Evolutionary conservation across 495 filamentous ascomycete species (phyloP).

Genomic region (Aspergillus incahuasiensis): DNA sequence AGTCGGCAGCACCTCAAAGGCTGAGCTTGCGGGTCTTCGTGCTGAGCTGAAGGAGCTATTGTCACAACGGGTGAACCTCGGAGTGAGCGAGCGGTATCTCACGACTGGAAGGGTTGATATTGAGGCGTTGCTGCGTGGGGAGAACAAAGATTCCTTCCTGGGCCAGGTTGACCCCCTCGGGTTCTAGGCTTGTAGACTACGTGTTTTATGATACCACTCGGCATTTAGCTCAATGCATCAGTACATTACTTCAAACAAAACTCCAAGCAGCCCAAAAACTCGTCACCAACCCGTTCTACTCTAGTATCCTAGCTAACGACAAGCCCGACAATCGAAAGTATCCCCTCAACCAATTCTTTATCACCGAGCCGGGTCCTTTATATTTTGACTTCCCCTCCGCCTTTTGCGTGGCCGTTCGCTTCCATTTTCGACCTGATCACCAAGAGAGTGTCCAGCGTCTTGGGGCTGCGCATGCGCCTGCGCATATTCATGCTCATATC

Average conservation of each 20-base stretch:
- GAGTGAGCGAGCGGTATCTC: constrained; percentile 87
- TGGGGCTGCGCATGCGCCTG: too few relatives aligned
- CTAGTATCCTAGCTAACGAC: not conserved
- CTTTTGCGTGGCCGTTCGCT: not conserved
- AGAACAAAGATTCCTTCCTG: constrained; percentile 54
- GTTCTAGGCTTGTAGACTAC: constrained; percentile 24
- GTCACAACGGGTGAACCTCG: constrained; percentile 75
- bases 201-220: constrained; percentile 1
- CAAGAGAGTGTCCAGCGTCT: too few relatives aligned
- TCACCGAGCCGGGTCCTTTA: too few relatives aligned
- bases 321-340: not conserved
- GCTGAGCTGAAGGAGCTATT: constrained; percentile 52
- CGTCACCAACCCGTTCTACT: too few relatives aligned
- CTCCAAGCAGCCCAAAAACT: not conserved
- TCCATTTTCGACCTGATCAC: too few relatives aligned
- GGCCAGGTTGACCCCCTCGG: constrained; percentile 54
- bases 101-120: constrained; percentile 77
- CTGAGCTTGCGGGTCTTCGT: constrained; percentile 53
- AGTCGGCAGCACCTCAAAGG: constrained; percentile 61
- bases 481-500: too few relatives aligned
- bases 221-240: not conserved
- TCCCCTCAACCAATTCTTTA: not conserved
- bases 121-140: constrained; percentile 66
- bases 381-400: too few relatives aligned
- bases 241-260: not conserved